Base-by-base conservation (phyloP, 1,139 yeast species). In the Kurtzmaniella quercitrusa region DNA sequence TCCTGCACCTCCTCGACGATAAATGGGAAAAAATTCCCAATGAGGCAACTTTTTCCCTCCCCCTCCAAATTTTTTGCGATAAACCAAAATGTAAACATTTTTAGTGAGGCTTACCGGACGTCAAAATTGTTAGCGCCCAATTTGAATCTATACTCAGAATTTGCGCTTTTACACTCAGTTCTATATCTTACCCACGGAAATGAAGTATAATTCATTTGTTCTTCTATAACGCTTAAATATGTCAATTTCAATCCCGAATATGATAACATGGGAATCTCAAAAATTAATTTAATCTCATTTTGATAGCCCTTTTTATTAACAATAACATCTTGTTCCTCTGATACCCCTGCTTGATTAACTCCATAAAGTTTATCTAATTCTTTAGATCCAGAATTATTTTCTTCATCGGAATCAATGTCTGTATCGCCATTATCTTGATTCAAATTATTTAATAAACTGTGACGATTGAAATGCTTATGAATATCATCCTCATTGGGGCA, bases 171-270 rank as follows among this genome's bases (percentile, higher is more conserved):
- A 1, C 70, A 56, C 43, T 63, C 62, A 1, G 76, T 68, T n/a
- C 62, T 48, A 46, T 73, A 72, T 43, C 74, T 58, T 5, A 73
- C 70, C 78, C 78, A 73, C 2, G 78, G 77, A 48, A 73, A 72
- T 48, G 76, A 68, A 0, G 75, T 60, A 48, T 73, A 73, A 42
- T 71, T 66, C 65, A 72, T 55, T 42, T 62, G 64, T 14, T 64
- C 69, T 47, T 71, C 77, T 31, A 68, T 72, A 6, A 73, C 75
- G 31, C 68, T 60, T 21, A 73, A 52, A 46, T 70, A 73, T 31
- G 62, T 69, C 25, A 73, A 55, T 43, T 60, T 66, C 17, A 73
- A 59, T 1, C 77, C 77, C 3, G 75, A 67, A 50, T 72, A 70
- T 9, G 77, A 65, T 43, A 70, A 51, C 68, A 65, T 60, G 9